Evolutionary conservation across 2,329 filamentous ascomycete genomes (phyloP).

Genomic region (Calonectria crousiana): DNA sequence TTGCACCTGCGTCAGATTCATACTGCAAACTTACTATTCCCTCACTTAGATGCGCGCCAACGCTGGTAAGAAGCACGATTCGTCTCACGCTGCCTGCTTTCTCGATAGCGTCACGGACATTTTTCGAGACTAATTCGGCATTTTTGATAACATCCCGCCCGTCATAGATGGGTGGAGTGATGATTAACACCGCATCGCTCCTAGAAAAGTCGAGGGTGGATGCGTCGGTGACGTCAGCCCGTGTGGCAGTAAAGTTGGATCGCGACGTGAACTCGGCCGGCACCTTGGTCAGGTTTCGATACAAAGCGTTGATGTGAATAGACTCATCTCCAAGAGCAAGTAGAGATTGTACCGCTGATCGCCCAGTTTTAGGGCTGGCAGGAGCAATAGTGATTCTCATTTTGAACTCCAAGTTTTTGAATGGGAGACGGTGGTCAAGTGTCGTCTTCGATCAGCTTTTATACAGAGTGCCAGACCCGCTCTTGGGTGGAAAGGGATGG

Average conservation of each 20-base stretch:
- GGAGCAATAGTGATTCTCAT: conserved; percentile 45
- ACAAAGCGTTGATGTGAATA: conserved; percentile 41
- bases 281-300: conserved; percentile 45
- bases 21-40: conserved; percentile 44
- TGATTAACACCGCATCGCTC: conserved; percentile 46
- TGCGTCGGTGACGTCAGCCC: conserved; percentile 46
- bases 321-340: conserved; percentile 27
- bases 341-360: conserved; percentile 46
- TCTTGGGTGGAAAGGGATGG: not conserved
- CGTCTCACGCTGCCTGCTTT: conserved; percentile 42
- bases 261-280: conserved; percentile 43
- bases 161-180: conserved; percentile 47
- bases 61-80: conserved; percentile 48
- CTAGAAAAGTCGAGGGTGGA: conserved; percentile 47
- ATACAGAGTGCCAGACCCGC: not conserved
- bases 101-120: conserved; percentile 45
- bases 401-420: too few relatives aligned
- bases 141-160: conserved; percentile 38
- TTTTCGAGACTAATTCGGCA: conserved; percentile 40
- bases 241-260: conserved; percentile 43
- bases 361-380: conserved; percentile 48
- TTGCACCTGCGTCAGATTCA: not conserved
- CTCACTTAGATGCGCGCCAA: conserved; percentile 48
- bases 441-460: not conserved
- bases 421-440: not conserved